Conservation (phyloP, 2,329 filamentous ascomycete genomes). For the Cercospora zeina region DNA sequence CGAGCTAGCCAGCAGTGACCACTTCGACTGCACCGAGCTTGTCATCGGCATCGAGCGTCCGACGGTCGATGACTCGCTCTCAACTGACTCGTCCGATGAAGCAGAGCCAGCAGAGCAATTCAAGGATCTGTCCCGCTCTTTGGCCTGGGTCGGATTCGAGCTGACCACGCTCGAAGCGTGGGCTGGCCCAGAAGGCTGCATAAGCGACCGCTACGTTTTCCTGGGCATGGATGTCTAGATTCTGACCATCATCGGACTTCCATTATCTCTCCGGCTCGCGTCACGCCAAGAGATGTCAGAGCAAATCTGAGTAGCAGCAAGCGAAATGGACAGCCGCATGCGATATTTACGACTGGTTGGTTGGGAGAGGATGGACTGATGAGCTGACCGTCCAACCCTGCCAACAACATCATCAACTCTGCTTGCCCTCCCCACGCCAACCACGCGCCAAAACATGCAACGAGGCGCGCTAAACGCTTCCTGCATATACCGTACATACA, state of each 20-base stretch:
- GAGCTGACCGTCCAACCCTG: slow-evolving; percentile 1
- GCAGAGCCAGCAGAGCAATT: slow-evolving; percentile 49
- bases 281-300: neutral
- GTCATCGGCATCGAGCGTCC: slow-evolving; percentile 78
- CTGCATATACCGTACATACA: slow-evolving; percentile 9
- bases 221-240: slow-evolving; percentile 78
- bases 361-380: neutral
- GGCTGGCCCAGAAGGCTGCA: slow-evolving; percentile 59
- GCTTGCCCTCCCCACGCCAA: slow-evolving; percentile 7
- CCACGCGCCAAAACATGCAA: neutral
- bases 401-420: neutral
- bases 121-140: slow-evolving; percentile 71
- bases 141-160: slow-evolving; percentile 92
- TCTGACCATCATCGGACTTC: neutral
- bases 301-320: neutral
- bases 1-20: slow-evolving; percentile 74
- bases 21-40: slow-evolving; percentile 72
- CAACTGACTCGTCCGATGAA: slow-evolving; percentile 10
- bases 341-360: neutral
- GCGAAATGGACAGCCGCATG: neutral
- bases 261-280: neutral
- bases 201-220: slow-evolving; percentile 80
- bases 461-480: slow-evolving; percentile 3
- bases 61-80: slow-evolving; percentile 57
- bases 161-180: slow-evolving; percentile 77